Evolutionary conservation across 2,329 filamentous ascomycete genomes (phyloP), one percentile per base, ranked within the genome.

Genomic region (Exserohilum rostratum): DNA sequence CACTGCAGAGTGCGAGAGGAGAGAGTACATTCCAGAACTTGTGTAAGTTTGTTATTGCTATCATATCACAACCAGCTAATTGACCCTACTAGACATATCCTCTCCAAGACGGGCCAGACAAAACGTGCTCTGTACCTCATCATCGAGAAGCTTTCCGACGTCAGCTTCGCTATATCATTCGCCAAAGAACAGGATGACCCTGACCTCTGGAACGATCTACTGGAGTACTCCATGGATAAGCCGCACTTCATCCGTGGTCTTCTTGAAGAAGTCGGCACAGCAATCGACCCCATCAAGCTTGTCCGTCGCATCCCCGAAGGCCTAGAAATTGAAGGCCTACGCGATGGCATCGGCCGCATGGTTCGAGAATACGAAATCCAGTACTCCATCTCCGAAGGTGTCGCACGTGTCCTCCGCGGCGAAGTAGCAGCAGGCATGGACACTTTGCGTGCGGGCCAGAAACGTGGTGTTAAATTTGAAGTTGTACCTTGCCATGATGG

Each of bases 151-250:
- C 83, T 99, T 5, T 87, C 88, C 54, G 91, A 99, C 71, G 93
- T 98, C 45, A 89, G 88, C 45, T 92, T 95, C 64, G 95, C 95
- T 7, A 99, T 99, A 64, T 85, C 89, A 1, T 99, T 99, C 68
- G 93, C 92, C 49, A 97, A 97, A 74, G 89, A 93, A 58, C 92
- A 98, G 70, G 88, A 95, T 60, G 93, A 97, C 66, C 87, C 88
- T 0, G 93, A 97, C 65, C 82, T 99, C 0, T 99, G 95, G 95
- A 90, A 96, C 61, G 93, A 98, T 68, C 82, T 99, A 6, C 84
- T 99, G 5, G 87, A 93, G 65, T 98, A 98, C 75, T 93, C 90
- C 57, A 98, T 99, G 95, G 92, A 97, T 77, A 96, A 97, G 70
- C 95, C 95, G 0, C 86, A 86, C 35, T 99, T 99, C 77, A 98